Conservation (phyloP, 1,284 basidiomycete species). For the Apiotrichum gamsii region DNA sequence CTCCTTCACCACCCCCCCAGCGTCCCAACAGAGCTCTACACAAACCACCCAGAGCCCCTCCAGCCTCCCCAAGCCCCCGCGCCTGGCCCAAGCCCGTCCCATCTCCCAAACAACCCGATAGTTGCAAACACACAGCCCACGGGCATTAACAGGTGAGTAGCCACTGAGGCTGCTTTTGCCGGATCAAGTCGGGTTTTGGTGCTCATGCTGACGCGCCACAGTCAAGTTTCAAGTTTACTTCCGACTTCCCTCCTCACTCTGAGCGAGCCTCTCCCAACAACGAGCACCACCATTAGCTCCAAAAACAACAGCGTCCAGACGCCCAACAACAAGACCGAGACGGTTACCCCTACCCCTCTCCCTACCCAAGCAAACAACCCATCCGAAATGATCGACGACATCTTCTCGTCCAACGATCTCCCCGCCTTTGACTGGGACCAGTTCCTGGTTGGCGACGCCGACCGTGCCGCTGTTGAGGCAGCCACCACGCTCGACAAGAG, state of each 20-base stretch:
- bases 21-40: neutral
- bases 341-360: slow-evolving; percentile 1
- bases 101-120: slow-evolving; percentile 9
- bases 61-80: slow-evolving; percentile 2
- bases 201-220: no score
- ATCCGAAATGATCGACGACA: slow-evolving; percentile 12
- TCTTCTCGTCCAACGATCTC: slow-evolving; percentile 7
- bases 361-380: slow-evolving; percentile 2
- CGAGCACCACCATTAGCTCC: slow-evolving; percentile 2
- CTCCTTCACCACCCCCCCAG: slow-evolving; percentile 10
- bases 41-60: neutral
- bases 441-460: slow-evolving; percentile 26
- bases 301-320: slow-evolving; percentile 2
- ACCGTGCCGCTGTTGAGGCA: slow-evolving; percentile 10
- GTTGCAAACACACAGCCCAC: slow-evolving; percentile 1
- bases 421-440: slow-evolving; percentile 28
- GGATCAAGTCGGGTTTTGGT: no score
- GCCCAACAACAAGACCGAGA: slow-evolving; percentile 1
- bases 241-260: neutral
- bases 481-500: slow-evolving; percentile 5
- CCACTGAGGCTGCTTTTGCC: no score
- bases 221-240: neutral
- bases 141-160: neutral
- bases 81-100: slow-evolving; percentile 3
- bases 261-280: neutral